Conservation (phyloP, 306 rosid species). For the Glycine soja region DNA sequence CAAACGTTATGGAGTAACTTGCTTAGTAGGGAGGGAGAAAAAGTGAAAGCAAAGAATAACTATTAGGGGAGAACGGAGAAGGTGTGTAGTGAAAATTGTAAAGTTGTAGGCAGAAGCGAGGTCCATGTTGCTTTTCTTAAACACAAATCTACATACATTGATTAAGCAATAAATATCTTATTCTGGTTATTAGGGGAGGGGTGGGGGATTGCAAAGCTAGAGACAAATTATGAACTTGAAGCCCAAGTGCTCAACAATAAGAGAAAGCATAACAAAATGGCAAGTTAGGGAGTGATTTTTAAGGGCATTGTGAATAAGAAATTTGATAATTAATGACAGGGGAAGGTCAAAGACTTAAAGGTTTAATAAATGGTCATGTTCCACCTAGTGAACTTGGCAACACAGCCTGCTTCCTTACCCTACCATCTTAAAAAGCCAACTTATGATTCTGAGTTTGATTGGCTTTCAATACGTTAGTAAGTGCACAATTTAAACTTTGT, state of each 20-base stretch:
- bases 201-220: background rate
- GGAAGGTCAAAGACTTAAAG: background rate
- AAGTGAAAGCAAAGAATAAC: no score
- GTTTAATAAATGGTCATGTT: background rate
- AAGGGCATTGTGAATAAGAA: slow-evolving; percentile 14
- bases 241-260: background rate
- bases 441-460: slow-evolving; percentile 15
- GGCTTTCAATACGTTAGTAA: background rate
- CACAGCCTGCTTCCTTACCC: no score
- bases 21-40: background rate
- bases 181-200: no score
- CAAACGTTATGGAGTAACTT: no score
- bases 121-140: no score
- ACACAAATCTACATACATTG: background rate
- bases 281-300: background rate
- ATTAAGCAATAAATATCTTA: background rate
- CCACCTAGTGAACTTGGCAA: no score
- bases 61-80: no score
- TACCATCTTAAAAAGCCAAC: background rate
- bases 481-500: background rate
- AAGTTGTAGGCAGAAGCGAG: no score
- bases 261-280: background rate
- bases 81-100: no score
- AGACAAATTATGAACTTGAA: slow-evolving; percentile 3
- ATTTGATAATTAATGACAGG: background rate